These are phyloP conservation scores for Ehretia macrophylla DNA, from an alignment of 257 asterid genomes.

Conservation along the genomic window DNA sequence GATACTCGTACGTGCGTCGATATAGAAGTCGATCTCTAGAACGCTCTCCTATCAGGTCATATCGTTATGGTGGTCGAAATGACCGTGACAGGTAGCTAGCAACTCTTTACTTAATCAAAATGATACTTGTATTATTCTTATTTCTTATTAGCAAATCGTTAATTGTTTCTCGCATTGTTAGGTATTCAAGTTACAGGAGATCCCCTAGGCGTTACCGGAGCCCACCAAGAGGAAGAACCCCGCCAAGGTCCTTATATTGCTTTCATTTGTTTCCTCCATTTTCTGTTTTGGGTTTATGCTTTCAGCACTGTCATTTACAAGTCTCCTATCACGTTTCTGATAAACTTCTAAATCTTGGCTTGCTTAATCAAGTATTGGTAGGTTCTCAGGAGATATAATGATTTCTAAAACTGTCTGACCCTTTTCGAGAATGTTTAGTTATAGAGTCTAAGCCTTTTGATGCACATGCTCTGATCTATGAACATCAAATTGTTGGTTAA, in stretches of 20 bases:
- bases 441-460: too few species aligned
- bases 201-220: conserved; percentile 93
- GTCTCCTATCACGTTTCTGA: too few species aligned
- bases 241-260: conserved; percentile 60
- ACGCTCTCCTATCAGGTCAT: conserved; percentile 76
- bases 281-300: too few species aligned
- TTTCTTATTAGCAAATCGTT: not conserved
- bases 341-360: too few species aligned
- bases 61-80: conserved; percentile 70
- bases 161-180: conserved; percentile 10
- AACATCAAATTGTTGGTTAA: too few species aligned
- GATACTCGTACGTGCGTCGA: conserved; percentile 70
- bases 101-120: not conserved
- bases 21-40: conserved; percentile 90
- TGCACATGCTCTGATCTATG: too few species aligned
- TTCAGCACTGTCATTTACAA: not conserved
- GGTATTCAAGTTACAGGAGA: conserved; percentile 79
- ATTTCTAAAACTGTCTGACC: too few species aligned
- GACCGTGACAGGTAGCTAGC: conserved; percentile 72
- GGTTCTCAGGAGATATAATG: too few species aligned
- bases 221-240: conserved; percentile 94
- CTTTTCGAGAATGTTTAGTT: too few species aligned
- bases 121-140: not conserved
- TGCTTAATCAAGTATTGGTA: too few species aligned
- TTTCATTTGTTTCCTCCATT: conserved; percentile 1